Percentiles rank a stretch among this genome's conserved stretches.
Evolutionary conservation across 116 monocot genomes (phyloP).

Genomic region (Papilionanthe hybrid): DNA sequence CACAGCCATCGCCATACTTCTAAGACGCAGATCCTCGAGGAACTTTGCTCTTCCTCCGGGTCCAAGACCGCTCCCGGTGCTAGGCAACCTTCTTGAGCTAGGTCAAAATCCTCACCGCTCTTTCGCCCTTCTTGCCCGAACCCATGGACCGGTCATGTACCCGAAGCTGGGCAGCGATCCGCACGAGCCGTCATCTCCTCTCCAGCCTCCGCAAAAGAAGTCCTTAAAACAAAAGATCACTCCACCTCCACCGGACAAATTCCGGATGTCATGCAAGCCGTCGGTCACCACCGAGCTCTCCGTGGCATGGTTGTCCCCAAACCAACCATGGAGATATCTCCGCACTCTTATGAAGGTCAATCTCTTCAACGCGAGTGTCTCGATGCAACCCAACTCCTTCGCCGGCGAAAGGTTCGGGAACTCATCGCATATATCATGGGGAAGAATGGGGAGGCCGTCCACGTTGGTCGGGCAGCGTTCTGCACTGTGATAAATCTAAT

Average conservation of each 20-base stretch:
- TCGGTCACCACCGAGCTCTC: constrained; percentile 14
- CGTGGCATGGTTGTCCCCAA: constrained; percentile 11
- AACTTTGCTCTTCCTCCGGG: too few species aligned
- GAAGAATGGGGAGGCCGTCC: constrained; percentile 5
- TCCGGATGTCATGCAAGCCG: constrained; percentile 15
- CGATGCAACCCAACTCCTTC: constrained; percentile 20
- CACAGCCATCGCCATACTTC: too few species aligned
- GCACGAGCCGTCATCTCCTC: constrained; percentile 35
- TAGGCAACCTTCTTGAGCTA: too few species aligned
- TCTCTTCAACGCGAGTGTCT: constrained; percentile 24
- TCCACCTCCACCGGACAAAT: constrained; percentile 14
- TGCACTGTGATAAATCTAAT: constrained; percentile 10
- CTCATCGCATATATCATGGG: constrained; percentile 15
- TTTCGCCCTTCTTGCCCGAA: too few species aligned
- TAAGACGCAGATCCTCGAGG: too few species aligned
- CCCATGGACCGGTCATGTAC: too few species aligned
- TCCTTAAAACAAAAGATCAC: constrained; percentile 30
- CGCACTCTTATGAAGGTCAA: constrained; percentile 13
- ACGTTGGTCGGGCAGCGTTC: constrained; percentile 18
- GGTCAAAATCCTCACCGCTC: too few species aligned
- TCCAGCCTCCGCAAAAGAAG: constrained; percentile 15
- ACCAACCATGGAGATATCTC: constrained; percentile 25
- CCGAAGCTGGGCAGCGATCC: constrained; percentile 34
- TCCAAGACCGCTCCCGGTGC: too few species aligned
- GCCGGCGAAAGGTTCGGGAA: constrained; percentile 26